Evolutionary conservation across 768 basidiomycete species (phyloP), one percentile per base, ranked within the genome.

Genomic region (Suillus lakei): DNA sequence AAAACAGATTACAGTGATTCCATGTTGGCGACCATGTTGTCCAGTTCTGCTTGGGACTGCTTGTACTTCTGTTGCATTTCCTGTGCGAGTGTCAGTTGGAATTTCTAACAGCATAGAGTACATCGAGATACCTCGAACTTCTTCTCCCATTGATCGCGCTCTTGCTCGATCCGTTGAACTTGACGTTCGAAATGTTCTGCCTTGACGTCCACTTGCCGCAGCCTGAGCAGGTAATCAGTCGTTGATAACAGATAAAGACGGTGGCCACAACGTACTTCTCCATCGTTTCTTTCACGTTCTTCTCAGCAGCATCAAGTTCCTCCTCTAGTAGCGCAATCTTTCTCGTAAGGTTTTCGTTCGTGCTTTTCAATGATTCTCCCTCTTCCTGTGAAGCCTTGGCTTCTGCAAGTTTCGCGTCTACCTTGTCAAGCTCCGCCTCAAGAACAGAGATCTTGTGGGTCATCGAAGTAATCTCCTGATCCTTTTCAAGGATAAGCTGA

Each of bases 181-280:
- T 96, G 93, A 58, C 96, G 88, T 80, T 98, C 97, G 76, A 94
- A 98, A 81, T 99, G 95, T 78, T 99, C 98, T 12, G 97, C 97
- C 83, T 98, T 99, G 79, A 99, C 91, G 75, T 99, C 98, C 64
- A 97, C 95, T 74, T 97, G 94, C 67, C 97, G 85, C 71, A 99
- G 85, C 79, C 97, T 99, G 71, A 50, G 34, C 32, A 21, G 62
- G 63, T 64, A 66, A 70, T 73, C 65, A 73, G 69, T 18, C 41
- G 64, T 61, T 54, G 66, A 72, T 68, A 38, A 43, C 5, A 72
- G 70, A 68, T 51, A 62, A 32, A 26, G 23, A 38, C 10, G 28
- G 60, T 4, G 28, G 59, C 65, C 39, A 48, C 18, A 43, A 87
- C 93, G 73, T 75, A 98, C 97, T 95, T 97, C 80, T 98, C 98